Base-by-base conservation (phyloP, 495 filamentous ascomycete genomes). In the Glonium stellatum region DNA sequence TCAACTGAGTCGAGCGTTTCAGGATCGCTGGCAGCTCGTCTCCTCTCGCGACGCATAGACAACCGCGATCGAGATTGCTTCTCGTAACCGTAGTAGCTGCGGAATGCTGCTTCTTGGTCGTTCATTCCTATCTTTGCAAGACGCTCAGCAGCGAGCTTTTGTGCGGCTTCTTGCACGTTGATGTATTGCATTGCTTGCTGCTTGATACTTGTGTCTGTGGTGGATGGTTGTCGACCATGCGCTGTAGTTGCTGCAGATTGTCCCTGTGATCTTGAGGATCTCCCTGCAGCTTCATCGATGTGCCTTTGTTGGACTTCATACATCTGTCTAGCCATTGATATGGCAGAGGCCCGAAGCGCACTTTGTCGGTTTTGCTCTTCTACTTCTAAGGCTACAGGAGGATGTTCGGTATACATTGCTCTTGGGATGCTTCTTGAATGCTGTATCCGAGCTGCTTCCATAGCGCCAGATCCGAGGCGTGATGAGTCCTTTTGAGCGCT, bases 311-410 rank as follows among this genome's bases (percentile, higher is more conserved):
- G 82, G 51, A 82, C 69, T 13, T 73, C 80, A 71, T 90, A 95
- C 86, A 95, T 90, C 59, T 86, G 80, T 71, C 83, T 89, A 23
- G 91, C 89, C 89, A 96, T 95, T 4, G 85, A 87, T 0, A 95
- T 72, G 4, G 91, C 87, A 18, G 90, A 90, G 19, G 90, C 89
- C 59, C 83, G 87, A 0, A 95, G 73, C 5, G 84, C 83, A 68
- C 88, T 85, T 36, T 82, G 77, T 54, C 79, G 82, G 46, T 81
- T 84, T 70, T 84, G 77, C 62, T 95, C 91, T 37, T 95, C 86
- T 0, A 84, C 67, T 67, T 95, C 89, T 6, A 77, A 73, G 35
- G 82, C 75, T 5, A 93, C 82, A 0, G 86, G 88, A 12, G 90
- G 90, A 49, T 83, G 74, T 2, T 87, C 84, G 1, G 86, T 90